These are phyloP conservation scores for Vicia sativa DNA, from an alignment of 306 rosid species.

Conservation along the genomic window DNA sequence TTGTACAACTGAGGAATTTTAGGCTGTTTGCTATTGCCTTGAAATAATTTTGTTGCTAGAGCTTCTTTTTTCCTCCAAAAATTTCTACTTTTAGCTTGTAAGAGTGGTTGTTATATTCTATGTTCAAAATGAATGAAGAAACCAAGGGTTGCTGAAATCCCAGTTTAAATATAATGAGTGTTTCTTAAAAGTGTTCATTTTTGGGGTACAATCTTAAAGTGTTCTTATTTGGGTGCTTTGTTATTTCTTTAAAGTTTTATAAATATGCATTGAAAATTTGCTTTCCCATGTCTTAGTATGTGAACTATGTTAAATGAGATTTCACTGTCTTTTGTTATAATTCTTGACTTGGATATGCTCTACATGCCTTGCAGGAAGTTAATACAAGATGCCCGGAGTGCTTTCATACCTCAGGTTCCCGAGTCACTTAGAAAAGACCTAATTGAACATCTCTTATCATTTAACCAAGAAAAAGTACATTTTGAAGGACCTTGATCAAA, in stretches of 20 bases:
- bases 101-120: background rate
- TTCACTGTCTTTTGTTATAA: slow-evolving; percentile 24
- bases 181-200: slow-evolving; percentile 1
- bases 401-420: slow-evolving; percentile 61
- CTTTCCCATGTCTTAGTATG: slow-evolving; percentile 23
- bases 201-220: background rate
- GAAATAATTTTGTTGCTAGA: too few relatives aligned
- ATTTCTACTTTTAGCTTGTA: too few relatives aligned
- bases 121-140: slow-evolving; percentile 3
- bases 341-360: slow-evolving; percentile 31
- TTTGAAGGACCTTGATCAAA: slow-evolving; percentile 42
- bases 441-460: slow-evolving; percentile 53
- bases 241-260: slow-evolving; percentile 3
- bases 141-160: slow-evolving; percentile 8
- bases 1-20: too few relatives aligned
- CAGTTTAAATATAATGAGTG: background rate
- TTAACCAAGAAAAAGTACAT: slow-evolving; percentile 59
- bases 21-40: too few relatives aligned
- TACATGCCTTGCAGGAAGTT: slow-evolving; percentile 63
- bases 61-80: too few relatives aligned
- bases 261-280: slow-evolving; percentile 9
- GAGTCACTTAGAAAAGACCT: slow-evolving; percentile 68
- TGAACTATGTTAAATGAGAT: slow-evolving; percentile 16
- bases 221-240: slow-evolving; percentile 2
- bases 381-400: slow-evolving; percentile 57